Conservation (phyloP, 495 filamentous ascomycete genomes). For the Penicillium diatomitis region DNA sequence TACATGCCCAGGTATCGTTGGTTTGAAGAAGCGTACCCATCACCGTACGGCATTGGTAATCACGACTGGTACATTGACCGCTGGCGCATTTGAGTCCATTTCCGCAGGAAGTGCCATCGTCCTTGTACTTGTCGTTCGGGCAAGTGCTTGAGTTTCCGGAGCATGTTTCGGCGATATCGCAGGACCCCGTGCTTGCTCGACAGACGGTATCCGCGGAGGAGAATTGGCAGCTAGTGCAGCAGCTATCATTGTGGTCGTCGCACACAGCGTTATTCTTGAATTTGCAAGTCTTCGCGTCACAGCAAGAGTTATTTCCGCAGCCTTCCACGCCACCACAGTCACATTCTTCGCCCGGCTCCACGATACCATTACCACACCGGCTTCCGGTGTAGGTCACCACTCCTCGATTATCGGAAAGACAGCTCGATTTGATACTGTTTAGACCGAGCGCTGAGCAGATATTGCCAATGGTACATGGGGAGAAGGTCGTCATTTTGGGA, state of each 20-base stretch:
- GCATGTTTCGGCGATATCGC: constrained; percentile 80
- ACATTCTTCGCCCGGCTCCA: constrained; percentile 88
- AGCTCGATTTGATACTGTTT: constrained; percentile 65
- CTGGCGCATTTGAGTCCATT: constrained; percentile 70
- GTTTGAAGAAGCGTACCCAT: constrained; percentile 69
- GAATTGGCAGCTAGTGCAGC: constrained; percentile 74
- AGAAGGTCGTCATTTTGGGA: constrained; percentile 65
- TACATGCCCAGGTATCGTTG: constrained; percentile 79
- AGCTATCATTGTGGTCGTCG: constrained; percentile 86
- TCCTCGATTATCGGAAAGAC: constrained; percentile 73
- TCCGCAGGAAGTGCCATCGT: constrained; percentile 65
- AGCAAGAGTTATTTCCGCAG: constrained; percentile 72
- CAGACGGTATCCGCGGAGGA: constrained; percentile 60
- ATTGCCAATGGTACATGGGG: constrained; percentile 82
- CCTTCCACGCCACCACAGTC: constrained; percentile 75
- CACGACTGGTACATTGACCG: constrained; percentile 89
- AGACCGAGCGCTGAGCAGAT: constrained; percentile 85
- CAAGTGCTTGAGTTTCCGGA: constrained; percentile 63
- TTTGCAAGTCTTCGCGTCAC: constrained; percentile 80
- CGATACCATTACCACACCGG: constrained; percentile 94
- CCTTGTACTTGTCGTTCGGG: constrained; percentile 57
- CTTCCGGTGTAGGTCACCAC: constrained; percentile 79
- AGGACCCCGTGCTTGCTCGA: constrained; percentile 64
- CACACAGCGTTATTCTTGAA: constrained; percentile 70
- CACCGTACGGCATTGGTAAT: constrained; percentile 79